phyloP scores from a whole-genome alignment of 169 alveolate species.

The Toxoplasma gondii region DNA sequence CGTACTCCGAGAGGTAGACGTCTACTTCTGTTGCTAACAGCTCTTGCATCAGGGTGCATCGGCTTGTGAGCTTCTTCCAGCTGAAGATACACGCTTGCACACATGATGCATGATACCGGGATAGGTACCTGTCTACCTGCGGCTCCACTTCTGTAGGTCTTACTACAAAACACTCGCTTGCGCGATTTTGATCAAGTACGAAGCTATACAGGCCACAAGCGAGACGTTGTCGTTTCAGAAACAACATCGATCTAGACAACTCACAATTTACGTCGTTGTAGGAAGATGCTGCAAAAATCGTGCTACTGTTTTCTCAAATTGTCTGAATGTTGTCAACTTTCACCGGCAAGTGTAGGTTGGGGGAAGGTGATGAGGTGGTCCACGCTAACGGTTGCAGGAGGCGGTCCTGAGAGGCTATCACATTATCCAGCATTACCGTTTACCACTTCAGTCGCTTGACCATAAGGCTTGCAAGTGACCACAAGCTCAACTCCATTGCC shows the following conservation, averaged over 20 bases:
- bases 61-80: conserved; percentile 28
- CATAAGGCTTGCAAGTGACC: neutral
- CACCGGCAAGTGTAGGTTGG: no score
- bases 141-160: neutral
- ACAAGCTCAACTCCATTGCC: neutral
- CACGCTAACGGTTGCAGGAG: no score
- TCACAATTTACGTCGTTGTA: no score
- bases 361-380: no score
- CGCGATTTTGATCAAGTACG: no score
- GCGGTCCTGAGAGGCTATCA: no score
- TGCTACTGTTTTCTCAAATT: no score
- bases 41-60: conserved; percentile 42
- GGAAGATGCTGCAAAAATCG: no score
- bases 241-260: no score
- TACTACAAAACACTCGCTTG: neutral
- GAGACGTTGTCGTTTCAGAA: no score
- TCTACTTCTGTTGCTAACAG: conserved; percentile 3
- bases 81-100: neutral
- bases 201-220: no score
- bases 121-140: neutral
- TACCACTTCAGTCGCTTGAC: conserved; percentile 24
- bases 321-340: no score
- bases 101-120: neutral
- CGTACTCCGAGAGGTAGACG: neutral
- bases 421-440: neutral